A percentile compares a stretch with the other conserved stretches of the same genome.
Evolutionary conservation across 2,329 filamentous ascomycete species (phyloP).

Genomic region (Colletotrichum lentis): DNA sequence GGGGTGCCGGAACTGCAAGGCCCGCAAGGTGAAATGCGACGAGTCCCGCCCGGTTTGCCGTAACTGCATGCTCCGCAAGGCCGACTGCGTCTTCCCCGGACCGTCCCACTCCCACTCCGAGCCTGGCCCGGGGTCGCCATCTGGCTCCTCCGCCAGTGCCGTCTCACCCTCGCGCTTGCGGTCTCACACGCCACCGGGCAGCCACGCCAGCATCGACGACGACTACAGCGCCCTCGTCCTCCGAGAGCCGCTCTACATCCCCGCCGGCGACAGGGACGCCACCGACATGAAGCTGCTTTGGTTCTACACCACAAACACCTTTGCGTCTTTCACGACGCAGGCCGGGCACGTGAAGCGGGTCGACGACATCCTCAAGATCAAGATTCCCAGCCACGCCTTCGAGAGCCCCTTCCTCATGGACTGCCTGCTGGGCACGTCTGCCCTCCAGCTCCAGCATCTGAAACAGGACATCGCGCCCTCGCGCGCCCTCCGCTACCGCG

Average conservation of each 20-base stretch:
- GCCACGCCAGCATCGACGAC: slow-evolving; percentile 19
- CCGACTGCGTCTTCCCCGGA: slow-evolving; percentile 57
- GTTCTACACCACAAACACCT: slow-evolving; percentile 61
- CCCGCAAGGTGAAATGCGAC: slow-evolving; percentile 64
- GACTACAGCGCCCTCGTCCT: slow-evolving; percentile 36
- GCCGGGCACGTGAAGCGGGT: slow-evolving; percentile 47
- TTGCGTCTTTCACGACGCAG: slow-evolving; percentile 55
- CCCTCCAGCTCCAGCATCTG: slow-evolving; percentile 58
- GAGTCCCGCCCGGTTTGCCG: slow-evolving; percentile 60
- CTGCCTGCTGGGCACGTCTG: slow-evolving; percentile 60
- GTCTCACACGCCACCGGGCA: slow-evolving; percentile 10
- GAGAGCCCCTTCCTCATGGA: slow-evolving; percentile 64
- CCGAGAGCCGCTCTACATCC: slow-evolving; percentile 42
- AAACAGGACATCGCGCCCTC: slow-evolving; percentile 50
- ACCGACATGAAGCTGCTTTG: slow-evolving; percentile 63
- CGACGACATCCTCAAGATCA: slow-evolving; percentile 56
- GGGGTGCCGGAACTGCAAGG: slow-evolving; percentile 64
- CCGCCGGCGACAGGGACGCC: slow-evolving; percentile 45
- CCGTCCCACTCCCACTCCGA: slow-evolving; percentile 33
- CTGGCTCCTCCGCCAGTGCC: slow-evolving; percentile 18
- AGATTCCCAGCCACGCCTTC: slow-evolving; percentile 60
- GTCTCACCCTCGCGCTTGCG: slow-evolving; percentile 23
- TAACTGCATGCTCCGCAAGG: slow-evolving; percentile 58
- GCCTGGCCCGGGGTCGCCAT: slow-evolving; percentile 20
- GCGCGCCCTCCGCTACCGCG: slow-evolving; percentile 56